These are phyloP conservation scores for Secale cereale DNA, from an alignment of 176 grass and related monocot species.

Conservation along the genomic window DNA sequence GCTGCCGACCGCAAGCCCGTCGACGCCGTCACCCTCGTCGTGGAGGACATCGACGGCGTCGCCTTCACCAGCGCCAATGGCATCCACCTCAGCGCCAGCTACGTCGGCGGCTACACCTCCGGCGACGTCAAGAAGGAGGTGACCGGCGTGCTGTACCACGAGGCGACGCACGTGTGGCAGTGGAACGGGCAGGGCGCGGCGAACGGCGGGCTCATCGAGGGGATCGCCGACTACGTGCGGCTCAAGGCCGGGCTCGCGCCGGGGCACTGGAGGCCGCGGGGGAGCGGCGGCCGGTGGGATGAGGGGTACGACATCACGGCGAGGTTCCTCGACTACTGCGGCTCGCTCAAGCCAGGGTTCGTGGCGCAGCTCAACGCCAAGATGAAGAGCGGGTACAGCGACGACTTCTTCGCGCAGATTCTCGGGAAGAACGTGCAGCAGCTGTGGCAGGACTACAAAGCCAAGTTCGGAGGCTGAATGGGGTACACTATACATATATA, in stretches of 20 bases:
- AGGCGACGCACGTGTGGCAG: too few species aligned
- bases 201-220: slow-evolving; percentile 22
- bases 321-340: too few species aligned
- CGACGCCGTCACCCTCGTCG: neutral
- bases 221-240: too few species aligned
- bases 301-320: too few species aligned
- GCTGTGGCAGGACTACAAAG: neutral
- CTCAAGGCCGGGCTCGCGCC: too few species aligned
- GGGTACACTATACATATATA: neutral
- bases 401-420: neutral
- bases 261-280: too few species aligned
- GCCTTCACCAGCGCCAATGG: slow-evolving; percentile 39
- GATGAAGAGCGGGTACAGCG: neutral
- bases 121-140: too few species aligned
- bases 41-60: neutral
- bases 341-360: slow-evolving; percentile 39
- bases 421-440: neutral
- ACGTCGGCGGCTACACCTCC: too few species aligned
- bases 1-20: slow-evolving; percentile 36
- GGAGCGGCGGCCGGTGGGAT: too few species aligned
- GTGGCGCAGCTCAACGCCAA: neutral
- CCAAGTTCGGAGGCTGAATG: neutral
- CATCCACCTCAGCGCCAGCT: slow-evolving; percentile 30
- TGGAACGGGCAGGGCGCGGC: slow-evolving; percentile 11
- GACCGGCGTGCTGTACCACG: too few species aligned